A percentile compares a stretch with the other conserved stretches of the same genome.
phyloP scores from a whole-genome alignment of 2,329 filamentous ascomycete genomes.

The Phialocephala subalpina region DNA sequence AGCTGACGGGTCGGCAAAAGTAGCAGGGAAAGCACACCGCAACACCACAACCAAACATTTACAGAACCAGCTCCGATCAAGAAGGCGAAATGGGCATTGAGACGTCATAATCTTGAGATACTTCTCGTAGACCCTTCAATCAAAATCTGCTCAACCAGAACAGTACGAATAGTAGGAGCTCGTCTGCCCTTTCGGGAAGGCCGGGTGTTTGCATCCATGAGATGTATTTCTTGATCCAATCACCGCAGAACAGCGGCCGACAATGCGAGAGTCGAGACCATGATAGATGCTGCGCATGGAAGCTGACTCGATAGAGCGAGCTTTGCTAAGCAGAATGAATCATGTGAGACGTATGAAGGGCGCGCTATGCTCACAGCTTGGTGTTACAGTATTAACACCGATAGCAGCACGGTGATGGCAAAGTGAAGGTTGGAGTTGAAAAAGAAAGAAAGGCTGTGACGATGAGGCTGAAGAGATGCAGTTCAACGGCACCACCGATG shows the following conservation, averaged over 20 bases:
- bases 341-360: not conserved
- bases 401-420: not conserved
- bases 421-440: not conserved
- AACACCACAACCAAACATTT: conserved; percentile 4
- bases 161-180: not conserved
- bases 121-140: not conserved
- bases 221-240: not conserved
- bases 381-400: not conserved
- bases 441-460: not conserved
- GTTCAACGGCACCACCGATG: not conserved
- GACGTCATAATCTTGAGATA: conserved; percentile 12
- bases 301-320: conserved; percentile 10
- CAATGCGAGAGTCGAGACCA: not conserved
- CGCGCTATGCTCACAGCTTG: not conserved
- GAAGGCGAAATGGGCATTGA: conserved; percentile 4
- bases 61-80: conserved; percentile 2
- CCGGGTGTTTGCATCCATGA: not conserved
- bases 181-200: not conserved
- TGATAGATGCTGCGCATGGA: not conserved
- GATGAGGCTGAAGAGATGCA: conserved; percentile 2
- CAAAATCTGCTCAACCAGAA: not conserved
- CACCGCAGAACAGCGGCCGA: not conserved
- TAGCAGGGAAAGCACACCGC: conserved; percentile 17
- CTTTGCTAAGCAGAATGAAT: conserved; percentile 1
- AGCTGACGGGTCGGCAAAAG: not conserved